These are phyloP conservation scores for Brassica juncea DNA, from an alignment of 345 rosid genomes.

Conservation along the genomic window DNA sequence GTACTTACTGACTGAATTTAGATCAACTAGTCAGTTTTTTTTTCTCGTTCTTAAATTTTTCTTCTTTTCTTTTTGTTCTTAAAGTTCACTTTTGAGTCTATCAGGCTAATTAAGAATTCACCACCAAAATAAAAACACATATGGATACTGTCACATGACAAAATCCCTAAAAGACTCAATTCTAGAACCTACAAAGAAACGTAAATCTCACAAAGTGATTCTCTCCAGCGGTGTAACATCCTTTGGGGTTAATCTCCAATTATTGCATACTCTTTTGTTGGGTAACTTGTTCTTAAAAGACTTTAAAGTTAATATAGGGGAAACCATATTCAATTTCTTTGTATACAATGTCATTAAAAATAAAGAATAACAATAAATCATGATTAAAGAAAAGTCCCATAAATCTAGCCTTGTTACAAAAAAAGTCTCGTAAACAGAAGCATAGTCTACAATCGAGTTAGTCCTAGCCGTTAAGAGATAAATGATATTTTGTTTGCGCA, in stretches of 20 bases:
- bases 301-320: background rate
- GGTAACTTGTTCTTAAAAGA: background rate
- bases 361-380: background rate
- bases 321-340: background rate
- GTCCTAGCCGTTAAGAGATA: background rate
- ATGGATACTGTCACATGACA: slow-evolving; percentile 43
- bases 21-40: slow-evolving; percentile 1
- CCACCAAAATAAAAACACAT: background rate
- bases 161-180: slow-evolving; percentile 33
- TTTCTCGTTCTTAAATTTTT: background rate
- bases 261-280: slow-evolving; percentile 16
- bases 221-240: slow-evolving; percentile 38
- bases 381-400: background rate
- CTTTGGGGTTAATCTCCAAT: slow-evolving; percentile 34
- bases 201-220: slow-evolving; percentile 35
- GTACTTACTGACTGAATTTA: slow-evolving; percentile 24
- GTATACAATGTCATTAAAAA: background rate
- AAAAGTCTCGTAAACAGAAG: background rate
- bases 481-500: background rate
- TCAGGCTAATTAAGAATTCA: background rate
- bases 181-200: slow-evolving; percentile 29
- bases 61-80: background rate
- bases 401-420: background rate
- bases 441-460: background rate
- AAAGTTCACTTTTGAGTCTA: background rate